Evolutionary conservation across 345 rosid genomes (phyloP).

Genomic region (Linum trigynum): DNA sequence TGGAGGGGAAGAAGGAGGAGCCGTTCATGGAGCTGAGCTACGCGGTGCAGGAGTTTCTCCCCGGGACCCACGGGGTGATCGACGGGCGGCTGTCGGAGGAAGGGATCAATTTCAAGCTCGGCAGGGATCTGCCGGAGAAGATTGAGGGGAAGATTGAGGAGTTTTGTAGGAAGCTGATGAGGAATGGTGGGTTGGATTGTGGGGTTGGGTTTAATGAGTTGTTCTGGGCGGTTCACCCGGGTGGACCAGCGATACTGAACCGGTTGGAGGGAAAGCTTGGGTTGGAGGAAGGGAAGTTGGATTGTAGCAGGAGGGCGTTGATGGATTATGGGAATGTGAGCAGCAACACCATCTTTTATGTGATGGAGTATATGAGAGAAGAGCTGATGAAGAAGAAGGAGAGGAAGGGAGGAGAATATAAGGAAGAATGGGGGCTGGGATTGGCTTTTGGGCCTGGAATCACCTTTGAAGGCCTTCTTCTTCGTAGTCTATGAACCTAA

Average conservation of each 20-base stretch:
- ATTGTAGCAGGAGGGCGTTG: constrained; percentile 72
- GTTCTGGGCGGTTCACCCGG: constrained; percentile 99
- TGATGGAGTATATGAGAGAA: constrained; percentile 81
- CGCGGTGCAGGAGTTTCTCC: constrained; percentile 77
- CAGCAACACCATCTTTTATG: constrained; percentile 86
- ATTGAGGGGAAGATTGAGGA: constrained; percentile 76
- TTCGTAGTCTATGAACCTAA: neutral
- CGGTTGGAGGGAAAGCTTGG: constrained; percentile 69
- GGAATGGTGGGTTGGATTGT: constrained; percentile 27
- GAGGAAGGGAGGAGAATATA: neutral
- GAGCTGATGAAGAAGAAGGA: constrained; percentile 44
- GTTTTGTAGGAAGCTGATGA: constrained; percentile 66
- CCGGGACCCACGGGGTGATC: constrained; percentile 61
- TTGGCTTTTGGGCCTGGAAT: constrained; percentile 97
- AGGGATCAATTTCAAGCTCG: constrained; percentile 83
- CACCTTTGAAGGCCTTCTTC: constrained; percentile 88
- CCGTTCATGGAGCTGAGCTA: constrained; percentile 88
- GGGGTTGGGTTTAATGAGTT: constrained; percentile 50
- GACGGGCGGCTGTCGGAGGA: constrained; percentile 88
- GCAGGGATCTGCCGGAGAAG: constrained; percentile 84
- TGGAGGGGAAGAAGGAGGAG: constrained; percentile 27
- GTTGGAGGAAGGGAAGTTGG: constrained; percentile 64
- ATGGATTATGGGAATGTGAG: constrained; percentile 94
- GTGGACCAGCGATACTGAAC: constrained; percentile 93
- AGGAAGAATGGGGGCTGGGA: constrained; percentile 61